A percentile compares a stretch with the other conserved stretches of the same genome.
phyloP scores from a whole-genome alignment of 2,329 filamentous ascomycete genomes.

The Trichophaea hybrida region DNA sequence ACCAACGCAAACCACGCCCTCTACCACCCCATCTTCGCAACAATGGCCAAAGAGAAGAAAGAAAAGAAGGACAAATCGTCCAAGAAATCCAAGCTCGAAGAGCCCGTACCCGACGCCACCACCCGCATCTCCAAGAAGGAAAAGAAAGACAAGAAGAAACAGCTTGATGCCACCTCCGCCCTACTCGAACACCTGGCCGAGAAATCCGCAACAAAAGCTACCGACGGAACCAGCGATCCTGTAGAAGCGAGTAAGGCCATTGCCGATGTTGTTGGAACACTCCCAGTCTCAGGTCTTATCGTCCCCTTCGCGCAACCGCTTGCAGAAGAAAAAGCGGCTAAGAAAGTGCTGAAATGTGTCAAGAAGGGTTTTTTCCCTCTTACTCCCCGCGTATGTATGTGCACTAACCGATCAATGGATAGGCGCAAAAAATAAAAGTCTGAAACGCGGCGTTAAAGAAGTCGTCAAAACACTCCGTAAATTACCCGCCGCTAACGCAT shows the following conservation, averaged over 20 bases:
- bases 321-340: conserved; percentile 59
- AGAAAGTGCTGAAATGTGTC: conserved; percentile 51
- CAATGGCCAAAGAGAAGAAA: conserved; percentile 16
- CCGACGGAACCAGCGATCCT: conserved; percentile 34
- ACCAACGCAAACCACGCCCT: background rate
- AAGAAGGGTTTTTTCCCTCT: conserved; percentile 39
- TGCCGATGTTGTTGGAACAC: conserved; percentile 36
- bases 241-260: conserved; percentile 34
- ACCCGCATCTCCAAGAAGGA: conserved; percentile 30
- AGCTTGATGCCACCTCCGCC: conserved; percentile 36
- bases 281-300: conserved; percentile 33
- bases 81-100: conserved; percentile 25
- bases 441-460: conserved; percentile 97
- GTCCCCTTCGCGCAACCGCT: conserved; percentile 75
- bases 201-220: conserved; percentile 30
- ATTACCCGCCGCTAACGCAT: conserved; percentile 55
- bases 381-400: background rate
- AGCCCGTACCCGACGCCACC: conserved; percentile 29
- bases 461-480: conserved; percentile 97
- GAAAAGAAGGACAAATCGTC: conserved; percentile 28
- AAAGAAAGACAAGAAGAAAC: conserved; percentile 33
- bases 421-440: conserved; percentile 90
- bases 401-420: conserved; percentile 18
- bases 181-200: conserved; percentile 28
- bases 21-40: background rate